Base-by-base conservation (phyloP, 2,329 filamentous ascomycete genomes). In the Penicillium sp. region DNA sequence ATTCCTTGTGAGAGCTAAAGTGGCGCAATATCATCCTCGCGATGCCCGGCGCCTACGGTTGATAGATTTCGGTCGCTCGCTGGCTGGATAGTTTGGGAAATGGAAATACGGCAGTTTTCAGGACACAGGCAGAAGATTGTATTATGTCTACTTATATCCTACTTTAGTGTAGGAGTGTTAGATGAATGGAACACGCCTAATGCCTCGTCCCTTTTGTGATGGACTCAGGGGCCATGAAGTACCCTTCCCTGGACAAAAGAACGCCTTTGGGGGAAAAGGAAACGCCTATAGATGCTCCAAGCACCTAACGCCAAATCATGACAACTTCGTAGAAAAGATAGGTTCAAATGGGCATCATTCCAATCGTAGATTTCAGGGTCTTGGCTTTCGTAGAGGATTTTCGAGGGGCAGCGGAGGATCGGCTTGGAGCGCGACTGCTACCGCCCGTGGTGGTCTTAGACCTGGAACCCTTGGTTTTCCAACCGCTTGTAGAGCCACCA, bases 21-120 rank as follows among this genome's bases (percentile, higher is more conserved):
- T 84, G 55, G 82, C 82, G 14, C 81, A 84, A 58, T 83, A 82
- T 49, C 80, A 84, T 66, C 80, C 81, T 1, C 79, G 78, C 56
- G 81, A 84, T 70, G 82, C 82, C 16, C 73, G 73, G 57, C 78
- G 77, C 58, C 62, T 84, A 58, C 76, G 81, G 31, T 66, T 84
- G 61, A 79, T 84, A 58, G 81, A 84, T 66, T 83, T 84, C 70
- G 80, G 79, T 14, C 72, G 72, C 37, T 70, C 70, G 8, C 55
- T 75, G 24, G 64, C 66, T 44, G 65, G 65, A 44, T 10, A 5
- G 13, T 22, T 33, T 7, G 29, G 9, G 21, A n/a, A 31, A 39
- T 14, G 31, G 8, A 45, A 50, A 29, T 11, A 33, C 14, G 9
- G 26, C 3, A 3, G 14, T 41, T 49, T 10, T 51, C 19, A 24